phyloP scores from a whole-genome alignment of 257 asterid species.

The Sherardia arvensis region DNA sequence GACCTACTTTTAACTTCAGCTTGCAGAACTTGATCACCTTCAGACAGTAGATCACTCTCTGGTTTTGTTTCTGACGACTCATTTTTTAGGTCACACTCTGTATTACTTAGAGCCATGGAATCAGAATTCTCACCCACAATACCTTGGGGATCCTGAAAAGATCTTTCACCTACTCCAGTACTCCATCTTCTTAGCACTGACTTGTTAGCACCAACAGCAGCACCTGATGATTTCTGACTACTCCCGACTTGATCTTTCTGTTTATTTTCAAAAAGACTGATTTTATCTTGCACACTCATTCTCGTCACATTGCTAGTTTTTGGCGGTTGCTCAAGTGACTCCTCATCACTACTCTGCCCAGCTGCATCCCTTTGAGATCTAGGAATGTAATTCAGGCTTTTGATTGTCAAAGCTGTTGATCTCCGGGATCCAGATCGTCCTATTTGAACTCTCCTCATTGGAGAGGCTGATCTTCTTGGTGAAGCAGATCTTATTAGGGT shows the following conservation, averaged over 20 bases:
- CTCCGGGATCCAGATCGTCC: constrained; percentile 94
- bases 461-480: constrained; percentile 96
- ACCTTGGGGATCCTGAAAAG: constrained; percentile 29
- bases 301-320: constrained; percentile 46
- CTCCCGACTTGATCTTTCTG: constrained; percentile 63
- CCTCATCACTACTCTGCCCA: constrained; percentile 48
- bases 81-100: constrained; percentile 21
- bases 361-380: constrained; percentile 45
- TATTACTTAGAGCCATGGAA: constrained; percentile 21
- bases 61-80: constrained; percentile 29
- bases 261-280: constrained; percentile 84
- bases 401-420: constrained; percentile 78
- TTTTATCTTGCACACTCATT: constrained; percentile 95
- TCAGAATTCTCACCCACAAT: constrained; percentile 28
- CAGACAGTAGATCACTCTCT: constrained; percentile 21
- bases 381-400: constrained; percentile 64
- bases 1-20: constrained; percentile 24
- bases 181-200: constrained; percentile 97
- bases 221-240: constrained; percentile 45
- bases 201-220: constrained; percentile 53
- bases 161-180: constrained; percentile 55
- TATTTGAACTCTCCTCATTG: constrained; percentile 92
- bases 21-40: constrained; percentile 21
- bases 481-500: constrained; percentile 65
- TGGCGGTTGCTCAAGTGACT: constrained; percentile 41